These are phyloP conservation scores for Claviceps humidiphila DNA, from an alignment of 2,329 filamentous ascomycete genomes.

Conservation along the genomic window DNA sequence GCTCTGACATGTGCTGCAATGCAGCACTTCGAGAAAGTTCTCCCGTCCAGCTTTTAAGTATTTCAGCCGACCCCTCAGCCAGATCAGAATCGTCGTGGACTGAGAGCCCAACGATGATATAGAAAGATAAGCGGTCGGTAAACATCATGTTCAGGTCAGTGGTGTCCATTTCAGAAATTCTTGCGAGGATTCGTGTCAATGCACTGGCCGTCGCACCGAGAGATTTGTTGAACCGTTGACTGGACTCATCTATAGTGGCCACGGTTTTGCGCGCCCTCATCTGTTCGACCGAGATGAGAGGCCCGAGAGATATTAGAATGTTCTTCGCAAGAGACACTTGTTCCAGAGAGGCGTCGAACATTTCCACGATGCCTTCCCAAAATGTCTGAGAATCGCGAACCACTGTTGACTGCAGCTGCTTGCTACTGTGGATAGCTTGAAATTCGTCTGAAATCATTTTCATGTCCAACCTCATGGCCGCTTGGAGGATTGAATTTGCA, in stretches of 20 bases:
- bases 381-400: conserved; percentile 48
- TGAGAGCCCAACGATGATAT: conserved; percentile 64
- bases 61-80: conserved; percentile 64
- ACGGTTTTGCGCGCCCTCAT: conserved; percentile 44
- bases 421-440: conserved; percentile 46
- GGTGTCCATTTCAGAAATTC: conserved; percentile 62
- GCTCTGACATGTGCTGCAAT: conserved; percentile 25
- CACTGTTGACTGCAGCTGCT: conserved; percentile 51
- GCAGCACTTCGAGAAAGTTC: conserved; percentile 37
- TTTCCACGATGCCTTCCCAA: conserved; percentile 34
- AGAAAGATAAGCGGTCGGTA: conserved; percentile 52
- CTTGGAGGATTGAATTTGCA: conserved; percentile 35
- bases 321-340: conserved; percentile 61
- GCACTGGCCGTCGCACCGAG: conserved; percentile 42
- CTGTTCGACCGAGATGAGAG: conserved; percentile 62
- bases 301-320: conserved; percentile 56
- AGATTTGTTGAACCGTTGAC: conserved; percentile 62
- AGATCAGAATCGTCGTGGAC: conserved; percentile 70
- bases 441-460: conserved; percentile 29
- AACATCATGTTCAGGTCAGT: conserved; percentile 58
- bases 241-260: conserved; percentile 23
- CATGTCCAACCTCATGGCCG: conserved; percentile 37
- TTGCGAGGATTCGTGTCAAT: conserved; percentile 63
- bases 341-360: conserved; percentile 67
- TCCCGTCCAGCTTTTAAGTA: conserved; percentile 71